phyloP scores from a whole-genome alignment of 257 asterid species.

The Nicotiana tomentosiformis region DNA sequence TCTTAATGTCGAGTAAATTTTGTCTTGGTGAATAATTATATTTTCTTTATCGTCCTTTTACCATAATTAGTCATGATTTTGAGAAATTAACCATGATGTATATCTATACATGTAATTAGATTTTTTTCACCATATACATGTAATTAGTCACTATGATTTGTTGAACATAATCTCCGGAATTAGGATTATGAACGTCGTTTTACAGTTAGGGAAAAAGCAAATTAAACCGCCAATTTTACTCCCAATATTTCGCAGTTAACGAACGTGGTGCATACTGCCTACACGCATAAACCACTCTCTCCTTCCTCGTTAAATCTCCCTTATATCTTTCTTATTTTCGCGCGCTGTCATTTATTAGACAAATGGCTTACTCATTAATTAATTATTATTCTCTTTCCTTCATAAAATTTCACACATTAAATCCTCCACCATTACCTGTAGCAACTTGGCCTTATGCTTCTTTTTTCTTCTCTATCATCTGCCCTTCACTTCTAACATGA shows the following conservation, averaged over 20 bases:
- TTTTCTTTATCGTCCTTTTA: too few relatives aligned
- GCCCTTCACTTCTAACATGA: neutral
- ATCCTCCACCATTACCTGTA: neutral
- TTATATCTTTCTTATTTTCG: neutral
- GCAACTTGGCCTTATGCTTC: neutral
- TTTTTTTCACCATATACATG: too few relatives aligned
- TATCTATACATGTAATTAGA: too few relatives aligned
- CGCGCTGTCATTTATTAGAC: neutral
- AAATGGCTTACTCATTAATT: neutral
- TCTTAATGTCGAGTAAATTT: too few relatives aligned
- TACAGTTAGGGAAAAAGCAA: neutral
- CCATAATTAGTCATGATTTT: neutral
- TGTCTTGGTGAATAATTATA: too few relatives aligned
- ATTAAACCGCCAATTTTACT: neutral
- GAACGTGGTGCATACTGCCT: neutral
- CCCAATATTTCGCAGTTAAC: neutral
- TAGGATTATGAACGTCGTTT: neutral
- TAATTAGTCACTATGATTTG: neutral
- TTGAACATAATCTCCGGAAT: neutral
- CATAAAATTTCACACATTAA: neutral
- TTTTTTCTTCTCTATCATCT: neutral
- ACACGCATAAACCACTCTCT: neutral
- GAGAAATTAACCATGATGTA: neutral
- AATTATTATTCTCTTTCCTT: neutral
- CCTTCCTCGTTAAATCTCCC: neutral